Base-by-base conservation (phyloP, 2,329 filamentous ascomycete genomes). In the Knoxdaviesia capensis region DNA sequence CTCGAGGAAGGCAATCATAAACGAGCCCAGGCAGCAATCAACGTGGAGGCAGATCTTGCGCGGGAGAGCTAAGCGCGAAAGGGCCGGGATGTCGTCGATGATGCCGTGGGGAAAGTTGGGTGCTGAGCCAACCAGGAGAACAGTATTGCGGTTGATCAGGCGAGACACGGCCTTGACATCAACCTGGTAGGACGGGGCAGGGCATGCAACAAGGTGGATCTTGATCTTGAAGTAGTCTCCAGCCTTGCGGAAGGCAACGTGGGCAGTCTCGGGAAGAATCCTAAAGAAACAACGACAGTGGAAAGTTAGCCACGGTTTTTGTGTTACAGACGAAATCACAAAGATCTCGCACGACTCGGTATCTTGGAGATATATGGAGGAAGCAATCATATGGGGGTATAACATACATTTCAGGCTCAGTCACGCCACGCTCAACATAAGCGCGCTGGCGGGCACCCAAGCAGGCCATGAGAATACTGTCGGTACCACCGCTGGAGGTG, bases 81-180 rank as follows among this genome's bases (percentile, higher is more conserved):
- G 74, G 1, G 74, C 72, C 1, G 80, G 63, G 51, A 98, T 94
- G 58, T 96, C 86, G 59, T 98, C 90, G 48, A 98, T 90, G 55
- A 98, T 93, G 46, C 90, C 90, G 57, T 98, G 90, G 34, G 90
- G 90, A 62, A 94, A 98, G 67, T 96, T 98, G 45, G 90, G 90
- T 0, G 90, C 87, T 2, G 84, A 93, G 39, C 90, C 90, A 41
- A 96, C 90, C 4, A 98, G 77, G 31, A 98, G 67, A 46, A 96
- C 64, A 0, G 90, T 98, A 64, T 98, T 98, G 52, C 80, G 74
- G 61, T 94, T 98, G 60, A 98, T 77, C 45, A 96, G 73, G 32
- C 86, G 80, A 10, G 78, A 73, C 39, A 96, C 82, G 31, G 77
- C 72, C 44, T 74, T 66, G 10, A 88, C 64, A 51, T 93, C 75